phyloP scores from a whole-genome alignment of 1,139 yeast genomes.

The Pneumocystis jirovecii region DNA sequence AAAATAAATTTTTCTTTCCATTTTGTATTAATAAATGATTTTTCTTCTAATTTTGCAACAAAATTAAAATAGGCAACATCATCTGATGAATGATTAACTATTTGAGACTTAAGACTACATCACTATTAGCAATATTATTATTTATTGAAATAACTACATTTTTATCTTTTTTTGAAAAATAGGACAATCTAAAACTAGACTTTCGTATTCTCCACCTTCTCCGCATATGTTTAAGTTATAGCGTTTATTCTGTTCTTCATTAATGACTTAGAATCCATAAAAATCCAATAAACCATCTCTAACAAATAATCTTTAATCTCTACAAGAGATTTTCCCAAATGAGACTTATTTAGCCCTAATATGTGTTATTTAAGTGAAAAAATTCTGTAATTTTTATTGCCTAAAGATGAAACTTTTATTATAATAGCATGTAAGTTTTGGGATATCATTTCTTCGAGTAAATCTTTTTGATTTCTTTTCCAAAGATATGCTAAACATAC shows the following conservation, averaged over 20 bases:
- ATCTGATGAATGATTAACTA: conserved; percentile 36
- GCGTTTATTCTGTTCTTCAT: conserved; percentile 28
- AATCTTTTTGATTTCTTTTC: conserved; percentile 69
- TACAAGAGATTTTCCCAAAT: conserved; percentile 53
- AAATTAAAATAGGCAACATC: conserved; percentile 54
- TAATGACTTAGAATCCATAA: neutral
- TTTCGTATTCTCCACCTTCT: conserved; percentile 96
- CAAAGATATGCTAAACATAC: conserved; percentile 65
- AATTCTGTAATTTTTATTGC: neutral
- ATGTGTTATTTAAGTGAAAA: neutral
- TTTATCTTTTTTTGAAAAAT: conserved; percentile 47
- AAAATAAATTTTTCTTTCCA: conserved; percentile 14
- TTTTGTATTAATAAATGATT: conserved; percentile 19
- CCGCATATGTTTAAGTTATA: conserved; percentile 91
- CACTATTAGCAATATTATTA: neutral
- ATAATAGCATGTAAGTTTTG: conserved; percentile 68
- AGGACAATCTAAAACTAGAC: conserved; percentile 80
- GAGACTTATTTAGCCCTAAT: conserved; percentile 38
- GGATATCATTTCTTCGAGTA: conserved; percentile 68
- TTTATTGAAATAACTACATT: conserved; percentile 21
- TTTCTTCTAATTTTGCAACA: conserved; percentile 27
- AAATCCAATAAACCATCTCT: conserved; percentile 23
- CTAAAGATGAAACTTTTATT: conserved; percentile 87
- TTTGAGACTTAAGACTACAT: conserved; percentile 21
- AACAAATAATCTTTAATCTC: conserved; percentile 47